phyloP scores from a whole-genome alignment of 1,139 yeast genomes.

The Sugiyamaella pinicola region DNA sequence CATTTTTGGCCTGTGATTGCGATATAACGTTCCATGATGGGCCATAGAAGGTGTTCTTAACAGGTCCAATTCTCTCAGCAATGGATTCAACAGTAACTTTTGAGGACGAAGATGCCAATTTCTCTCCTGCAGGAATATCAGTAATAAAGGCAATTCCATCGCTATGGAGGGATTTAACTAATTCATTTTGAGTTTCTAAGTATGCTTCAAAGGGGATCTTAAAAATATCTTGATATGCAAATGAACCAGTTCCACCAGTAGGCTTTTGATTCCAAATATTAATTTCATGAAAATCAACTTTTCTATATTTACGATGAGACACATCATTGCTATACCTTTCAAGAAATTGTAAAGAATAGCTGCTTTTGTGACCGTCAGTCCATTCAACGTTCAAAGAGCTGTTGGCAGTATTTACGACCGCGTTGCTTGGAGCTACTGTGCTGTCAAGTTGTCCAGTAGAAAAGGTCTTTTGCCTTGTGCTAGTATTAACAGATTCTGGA shows the following conservation, averaged over 20 bases:
- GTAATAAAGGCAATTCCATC: conserved; percentile 63
- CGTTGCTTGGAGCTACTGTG: conserved; percentile 34
- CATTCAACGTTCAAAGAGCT: conserved; percentile 52
- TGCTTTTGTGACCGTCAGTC: conserved; percentile 56
- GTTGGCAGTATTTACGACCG: conserved; percentile 37
- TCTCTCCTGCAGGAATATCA: conserved; percentile 49
- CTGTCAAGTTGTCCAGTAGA: conserved; percentile 56
- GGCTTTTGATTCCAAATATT: conserved; percentile 38
- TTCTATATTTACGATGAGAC: conserved; percentile 41
- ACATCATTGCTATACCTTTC: conserved; percentile 47
- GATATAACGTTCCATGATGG: conserved; percentile 69
- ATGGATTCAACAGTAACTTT: conserved; percentile 46
- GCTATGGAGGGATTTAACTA: conserved; percentile 55
- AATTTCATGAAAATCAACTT: conserved; percentile 38
- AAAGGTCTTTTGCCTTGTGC: conserved; percentile 64
- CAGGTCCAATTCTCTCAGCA: conserved; percentile 67
- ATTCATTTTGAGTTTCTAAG: conserved; percentile 44
- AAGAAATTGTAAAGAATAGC: conserved; percentile 54
- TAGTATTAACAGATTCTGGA: conserved; percentile 54
- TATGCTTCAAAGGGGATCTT: conserved; percentile 50
- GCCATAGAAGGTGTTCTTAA: conserved; percentile 76
- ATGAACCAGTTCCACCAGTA: background rate
- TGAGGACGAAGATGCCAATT: conserved; percentile 33
- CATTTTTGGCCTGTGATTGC: conserved; percentile 64
- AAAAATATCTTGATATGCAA: conserved; percentile 36